Evolutionary conservation across 2,329 filamentous ascomycete genomes (phyloP).

Genomic region (Periconia digitata): DNA sequence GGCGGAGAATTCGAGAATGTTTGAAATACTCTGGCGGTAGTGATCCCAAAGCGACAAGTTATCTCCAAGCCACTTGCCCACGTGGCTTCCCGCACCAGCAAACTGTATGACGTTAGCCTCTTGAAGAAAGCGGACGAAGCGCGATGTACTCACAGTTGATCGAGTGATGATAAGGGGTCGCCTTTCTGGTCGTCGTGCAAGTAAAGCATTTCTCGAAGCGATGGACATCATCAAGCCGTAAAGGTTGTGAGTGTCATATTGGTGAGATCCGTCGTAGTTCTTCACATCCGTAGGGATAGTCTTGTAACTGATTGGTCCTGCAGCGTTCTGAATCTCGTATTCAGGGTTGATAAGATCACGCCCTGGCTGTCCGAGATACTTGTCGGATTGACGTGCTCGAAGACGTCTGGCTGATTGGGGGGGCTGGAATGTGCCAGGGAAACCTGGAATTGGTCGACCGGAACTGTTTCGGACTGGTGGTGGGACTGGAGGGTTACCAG

Average conservation of each 20-base stretch:
- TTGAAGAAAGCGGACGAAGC: background rate
- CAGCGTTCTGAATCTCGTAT: constrained; percentile 64
- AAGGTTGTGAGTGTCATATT: constrained; percentile 76
- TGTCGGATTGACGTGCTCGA: constrained; percentile 33
- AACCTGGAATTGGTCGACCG: constrained; percentile 68
- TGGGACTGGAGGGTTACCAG: constrained; percentile 61
- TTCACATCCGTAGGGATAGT: constrained; percentile 67
- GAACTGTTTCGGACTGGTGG: constrained; percentile 63
- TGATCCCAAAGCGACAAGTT: constrained; percentile 48
- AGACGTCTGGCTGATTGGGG: constrained; percentile 14
- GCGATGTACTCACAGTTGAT: constrained; percentile 52
- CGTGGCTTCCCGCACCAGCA: constrained; percentile 65
- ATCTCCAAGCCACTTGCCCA: constrained; percentile 63
- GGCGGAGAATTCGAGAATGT: constrained; percentile 48
- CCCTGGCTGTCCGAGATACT: constrained; percentile 57
- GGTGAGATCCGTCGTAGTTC: constrained; percentile 65
- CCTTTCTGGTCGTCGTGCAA: constrained; percentile 60
- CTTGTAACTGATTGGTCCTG: constrained; percentile 45
- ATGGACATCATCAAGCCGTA: constrained; percentile 76
- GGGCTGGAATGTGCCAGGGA: constrained; percentile 68
- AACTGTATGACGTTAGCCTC: constrained; percentile 46
- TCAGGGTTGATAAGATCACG: constrained; percentile 67
- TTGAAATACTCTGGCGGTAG: constrained; percentile 44
- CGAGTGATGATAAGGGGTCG: constrained; percentile 74
- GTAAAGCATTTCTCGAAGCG: constrained; percentile 67